Base-by-base conservation (phyloP, 352 stramenopile species). In the Pythium insidiosum region DNA sequence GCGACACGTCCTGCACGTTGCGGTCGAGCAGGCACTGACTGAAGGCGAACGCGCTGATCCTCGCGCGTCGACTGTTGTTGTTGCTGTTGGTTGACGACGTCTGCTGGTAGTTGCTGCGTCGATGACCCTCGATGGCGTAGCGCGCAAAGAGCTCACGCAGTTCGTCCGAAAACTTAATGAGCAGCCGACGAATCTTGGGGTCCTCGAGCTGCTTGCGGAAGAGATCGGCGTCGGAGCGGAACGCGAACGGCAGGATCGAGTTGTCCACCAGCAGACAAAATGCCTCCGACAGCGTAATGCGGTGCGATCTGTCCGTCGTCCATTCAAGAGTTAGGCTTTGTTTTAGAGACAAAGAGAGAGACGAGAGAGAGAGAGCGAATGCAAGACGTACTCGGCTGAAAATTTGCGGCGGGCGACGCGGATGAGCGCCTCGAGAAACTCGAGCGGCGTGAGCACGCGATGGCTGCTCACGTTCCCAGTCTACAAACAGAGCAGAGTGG, bases 231-330 rank as follows among this genome's bases (percentile, higher is more conserved):
- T 89, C 73, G 7, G 65, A 71, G 34, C 76, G 72, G 59, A 86
- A 87, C 6, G 77, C 77, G 24, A 80, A 87, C 13, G 77, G 72
- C 9, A 87, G 43, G 25, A 89, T 75, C 18, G 69, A 80, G 45
- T 81, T 89, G 57, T 86, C 73, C 2, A 84, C 56, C 25, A 89
- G 64, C 30, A 89, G 61, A 39, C 73, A 89, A 37, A 89, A 84
- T 7, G 72, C 63, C 52, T 89, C 77, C 5, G 77, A 89, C 6
- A 89, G 49, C 11, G 77, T 78, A 40, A 84, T 53, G 19, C 73
- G 70, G 38, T 83, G 74, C 42, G 66, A 61, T 39, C 71, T 84
- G 30, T 2, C 3, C 9, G 26, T 3, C 31, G 4, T 6, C 15
- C 10, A 38, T 16, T 10, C 4, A 7, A 13, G 16, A 5, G 25